Evolutionary conservation across 768 basidiomycete genomes (phyloP), one percentile per base, ranked within the genome.

Genomic region (Lactarius quietus): DNA sequence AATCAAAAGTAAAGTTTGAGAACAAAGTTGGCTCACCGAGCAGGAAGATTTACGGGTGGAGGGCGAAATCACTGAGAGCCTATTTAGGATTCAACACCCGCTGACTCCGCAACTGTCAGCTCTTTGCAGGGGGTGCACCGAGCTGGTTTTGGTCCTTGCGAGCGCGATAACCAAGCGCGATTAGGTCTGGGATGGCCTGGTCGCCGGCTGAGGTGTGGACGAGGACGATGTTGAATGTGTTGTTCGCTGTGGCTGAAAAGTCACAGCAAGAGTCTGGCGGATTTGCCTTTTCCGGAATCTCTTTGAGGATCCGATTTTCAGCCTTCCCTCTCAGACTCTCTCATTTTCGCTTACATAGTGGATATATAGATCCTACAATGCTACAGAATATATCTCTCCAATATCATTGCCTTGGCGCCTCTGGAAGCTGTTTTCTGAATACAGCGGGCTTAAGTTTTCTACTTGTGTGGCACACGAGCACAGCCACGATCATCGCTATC

Each of bases 21-120:
- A 68, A 68, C 68, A 71, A 68, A 69, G 68, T 71, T 71, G 66
- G 63, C 70, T 70, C 69, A 71, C 70, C 70, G 70, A 71, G 69
- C 69, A 70, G 69, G 62, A 70, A 70, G 69, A 70, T 70, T 70
- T 70, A 55, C 66, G 63, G 61, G 69, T 68, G 67, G 69, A 70
- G 68, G 68, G 67, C 63, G 68, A 69, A 68, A 64, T 68, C 66
- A 62, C 29, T 57, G 56, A 63, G 67, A 69, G 68, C 68, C 68
- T 69, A 69, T 68, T 69, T 69, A 69, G 68, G 68, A 69, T 69
- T 69, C 68, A 67, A 69, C 68, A 53, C 66, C 68, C 68, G 68
- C 68, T 53, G 59, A 63, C 68, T 69, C 68, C 68, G 68, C 68
- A 61, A 64, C 39, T 59, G 39, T 45, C 48, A 66, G 57, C 53